phyloP scores from a whole-genome alignment of 352 stramenopile genomes.

The Phytopythium vexans region DNA sequence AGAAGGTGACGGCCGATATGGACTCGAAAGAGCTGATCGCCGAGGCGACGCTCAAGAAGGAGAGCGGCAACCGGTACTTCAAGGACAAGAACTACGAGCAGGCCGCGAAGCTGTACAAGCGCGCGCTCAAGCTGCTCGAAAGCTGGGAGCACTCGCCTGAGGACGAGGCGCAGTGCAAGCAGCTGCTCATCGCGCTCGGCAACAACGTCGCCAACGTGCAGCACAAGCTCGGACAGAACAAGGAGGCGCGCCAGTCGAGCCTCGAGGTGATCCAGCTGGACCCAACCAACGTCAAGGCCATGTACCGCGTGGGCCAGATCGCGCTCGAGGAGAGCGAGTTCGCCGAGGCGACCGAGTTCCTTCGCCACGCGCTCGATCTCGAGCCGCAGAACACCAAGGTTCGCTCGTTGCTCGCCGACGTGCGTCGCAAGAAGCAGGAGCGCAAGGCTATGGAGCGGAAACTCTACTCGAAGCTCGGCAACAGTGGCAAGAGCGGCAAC shows the following conservation, averaged over 20 bases:
- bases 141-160: constrained; percentile 63
- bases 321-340: constrained; percentile 75
- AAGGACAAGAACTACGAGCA: constrained; percentile 82
- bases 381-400: constrained; percentile 70
- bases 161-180: constrained; percentile 55
- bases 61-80: constrained; percentile 80
- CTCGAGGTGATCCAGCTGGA: constrained; percentile 80
- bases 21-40: constrained; percentile 65
- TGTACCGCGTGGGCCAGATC: constrained; percentile 73
- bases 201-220: constrained; percentile 87
- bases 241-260: constrained; percentile 72
- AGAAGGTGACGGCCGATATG: constrained; percentile 71
- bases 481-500: constrained; percentile 8
- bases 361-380: constrained; percentile 59
- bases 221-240: constrained; percentile 67
- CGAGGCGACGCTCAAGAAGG: constrained; percentile 81
- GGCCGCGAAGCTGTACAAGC: constrained; percentile 81
- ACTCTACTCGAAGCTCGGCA: constrained; percentile 66
- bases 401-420: constrained; percentile 48
- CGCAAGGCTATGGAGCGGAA: constrained; percentile 53
- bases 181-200: constrained; percentile 67
- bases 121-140: constrained; percentile 77
- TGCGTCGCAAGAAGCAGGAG: constrained; percentile 74
- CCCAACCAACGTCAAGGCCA: constrained; percentile 69
- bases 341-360: constrained; percentile 43